Conservation (phyloP, 2,329 filamentous ascomycete species). For the Calonectria naviculata region DNA sequence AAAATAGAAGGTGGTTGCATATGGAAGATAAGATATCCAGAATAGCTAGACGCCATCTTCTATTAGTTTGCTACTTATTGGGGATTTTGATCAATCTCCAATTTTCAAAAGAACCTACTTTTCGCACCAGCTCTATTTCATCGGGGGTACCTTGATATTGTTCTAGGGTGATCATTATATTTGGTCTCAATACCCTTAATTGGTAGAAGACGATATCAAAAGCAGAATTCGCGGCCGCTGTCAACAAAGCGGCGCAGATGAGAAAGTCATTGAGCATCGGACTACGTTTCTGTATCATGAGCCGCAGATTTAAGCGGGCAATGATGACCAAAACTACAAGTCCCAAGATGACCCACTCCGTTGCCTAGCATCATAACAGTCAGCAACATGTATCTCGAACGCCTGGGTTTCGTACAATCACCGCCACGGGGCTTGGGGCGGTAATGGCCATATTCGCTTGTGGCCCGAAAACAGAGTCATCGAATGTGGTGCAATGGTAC, state of each 20-base stretch:
- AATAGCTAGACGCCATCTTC: neutral
- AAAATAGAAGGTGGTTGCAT: constrained; percentile 22
- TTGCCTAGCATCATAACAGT: neutral
- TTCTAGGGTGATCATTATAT: neutral
- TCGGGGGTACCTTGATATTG: neutral
- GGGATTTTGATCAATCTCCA: neutral
- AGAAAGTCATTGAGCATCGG: neutral
- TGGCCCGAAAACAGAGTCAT: neutral
- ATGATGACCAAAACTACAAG: neutral
- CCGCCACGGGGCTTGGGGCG: neutral
- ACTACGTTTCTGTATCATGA: neutral
- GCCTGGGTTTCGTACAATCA: neutral
- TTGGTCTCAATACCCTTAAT: constrained; percentile 16
- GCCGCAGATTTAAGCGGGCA: neutral
- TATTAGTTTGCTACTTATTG: neutral
- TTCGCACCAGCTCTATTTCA: neutral
- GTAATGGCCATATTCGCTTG: neutral
- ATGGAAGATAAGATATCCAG: constrained; percentile 24
- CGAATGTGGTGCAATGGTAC: neutral
- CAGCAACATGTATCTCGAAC: neutral
- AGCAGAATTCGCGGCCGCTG: neutral
- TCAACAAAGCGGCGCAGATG: constrained; percentile 8
- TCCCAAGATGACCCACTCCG: neutral
- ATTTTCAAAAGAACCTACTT: neutral
- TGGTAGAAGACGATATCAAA: constrained; percentile 17